Evolutionary conservation across 202 grass and related monocot genomes (phyloP).

Genomic region (Thinopyrum obtusiflorum): DNA sequence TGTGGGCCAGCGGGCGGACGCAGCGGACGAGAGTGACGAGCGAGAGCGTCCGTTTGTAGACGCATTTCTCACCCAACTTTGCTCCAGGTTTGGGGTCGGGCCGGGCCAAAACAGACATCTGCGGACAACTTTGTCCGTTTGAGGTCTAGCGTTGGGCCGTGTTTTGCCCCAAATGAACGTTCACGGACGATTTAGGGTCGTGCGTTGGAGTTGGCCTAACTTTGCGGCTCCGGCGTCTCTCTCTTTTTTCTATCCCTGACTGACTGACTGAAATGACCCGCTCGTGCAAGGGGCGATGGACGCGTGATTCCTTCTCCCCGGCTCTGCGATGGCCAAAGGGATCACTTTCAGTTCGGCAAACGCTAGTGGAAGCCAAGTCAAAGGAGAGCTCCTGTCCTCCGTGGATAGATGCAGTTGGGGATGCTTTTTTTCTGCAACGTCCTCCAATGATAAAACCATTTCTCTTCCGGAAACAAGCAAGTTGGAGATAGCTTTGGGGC

Average conservation of each 20-base stretch:
- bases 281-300: conserved; percentile 36
- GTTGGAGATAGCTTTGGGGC: neutral
- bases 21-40: no score
- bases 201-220: neutral
- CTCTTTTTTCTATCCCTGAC: no score
- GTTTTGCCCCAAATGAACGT: no score
- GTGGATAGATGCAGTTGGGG: neutral
- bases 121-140: no score
- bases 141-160: no score
- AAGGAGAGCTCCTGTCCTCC: neutral
- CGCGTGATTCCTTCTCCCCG: neutral
- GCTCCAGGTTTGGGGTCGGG: no score
- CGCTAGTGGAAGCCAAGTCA: conserved; percentile 42
- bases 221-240: neutral
- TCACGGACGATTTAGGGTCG: no score
- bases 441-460: neutral
- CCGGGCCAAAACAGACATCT: no score
- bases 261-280: neutral
- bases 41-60: no score
- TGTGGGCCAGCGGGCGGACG: no score
- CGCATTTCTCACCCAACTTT: no score
- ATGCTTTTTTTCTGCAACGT: neutral
- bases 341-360: neutral
- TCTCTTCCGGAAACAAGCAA: neutral
- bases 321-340: neutral